Evolutionary conservation across 768 basidiomycete species (phyloP).

Genomic region (Paxillus ammoniavirescens): DNA sequence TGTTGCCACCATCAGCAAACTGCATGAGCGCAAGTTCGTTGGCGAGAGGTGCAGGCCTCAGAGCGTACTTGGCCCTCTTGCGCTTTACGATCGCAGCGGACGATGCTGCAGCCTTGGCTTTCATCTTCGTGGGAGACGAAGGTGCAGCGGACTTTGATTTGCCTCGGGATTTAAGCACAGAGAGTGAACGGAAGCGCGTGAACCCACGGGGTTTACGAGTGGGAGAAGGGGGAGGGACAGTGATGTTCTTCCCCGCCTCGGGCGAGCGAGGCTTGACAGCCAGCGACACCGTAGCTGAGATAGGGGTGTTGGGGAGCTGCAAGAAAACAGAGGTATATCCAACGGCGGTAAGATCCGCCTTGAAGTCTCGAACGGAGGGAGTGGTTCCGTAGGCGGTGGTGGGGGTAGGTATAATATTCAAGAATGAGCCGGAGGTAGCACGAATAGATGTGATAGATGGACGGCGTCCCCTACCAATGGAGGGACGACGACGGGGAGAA

Average conservation of each 20-base stretch:
- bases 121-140: constrained; percentile 26
- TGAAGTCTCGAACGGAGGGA: constrained; percentile 46
- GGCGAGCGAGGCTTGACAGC: constrained; percentile 5
- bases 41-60: constrained; percentile 49
- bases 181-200: constrained; percentile 51
- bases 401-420: constrained; percentile 42
- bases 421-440: constrained; percentile 45
- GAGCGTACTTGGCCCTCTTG: constrained; percentile 53
- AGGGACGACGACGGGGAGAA: constrained; percentile 35
- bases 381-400: constrained; percentile 33
- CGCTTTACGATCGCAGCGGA: constrained; percentile 40
- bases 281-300: constrained; percentile 20
- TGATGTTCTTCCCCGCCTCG: constrained; percentile 12
- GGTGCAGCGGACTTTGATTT: constrained; percentile 37
- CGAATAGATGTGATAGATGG: constrained; percentile 40
- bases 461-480: constrained; percentile 28
- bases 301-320: constrained; percentile 51
- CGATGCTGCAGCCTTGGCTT: constrained; percentile 11
- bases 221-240: constrained; percentile 15
- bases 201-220: constrained; percentile 29
- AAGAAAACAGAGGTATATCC: constrained; percentile 71
- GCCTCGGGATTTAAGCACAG: constrained; percentile 41
- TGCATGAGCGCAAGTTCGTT: constrained; percentile 72
- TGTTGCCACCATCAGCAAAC: constrained; percentile 60
- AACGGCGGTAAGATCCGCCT: constrained; percentile 53